These are phyloP conservation scores for Piromyces finnis DNA, from an alignment of 192 early-diverging fungal species.

Conservation along the genomic window DNA sequence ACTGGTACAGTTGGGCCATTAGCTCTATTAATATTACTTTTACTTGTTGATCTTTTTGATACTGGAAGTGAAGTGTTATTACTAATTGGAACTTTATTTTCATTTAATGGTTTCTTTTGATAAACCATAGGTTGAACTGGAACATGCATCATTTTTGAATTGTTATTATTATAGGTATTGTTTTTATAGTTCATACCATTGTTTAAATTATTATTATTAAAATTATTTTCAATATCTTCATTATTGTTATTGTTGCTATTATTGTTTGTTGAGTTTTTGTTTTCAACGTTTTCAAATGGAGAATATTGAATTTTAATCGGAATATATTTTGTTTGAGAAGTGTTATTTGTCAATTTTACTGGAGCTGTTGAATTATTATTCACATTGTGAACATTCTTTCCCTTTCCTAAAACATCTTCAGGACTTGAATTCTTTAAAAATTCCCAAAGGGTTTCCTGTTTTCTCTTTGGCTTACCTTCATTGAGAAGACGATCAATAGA, in stretches of 20 bases:
- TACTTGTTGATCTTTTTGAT: neutral
- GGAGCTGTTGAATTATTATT: neutral
- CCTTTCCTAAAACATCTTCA: neutral
- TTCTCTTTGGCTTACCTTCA: neutral
- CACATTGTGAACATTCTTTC: neutral
- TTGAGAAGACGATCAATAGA: neutral
- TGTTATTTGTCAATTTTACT: neutral
- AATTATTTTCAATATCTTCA: too few relatives aligned
- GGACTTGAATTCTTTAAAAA: neutral
- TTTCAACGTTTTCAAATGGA: neutral
- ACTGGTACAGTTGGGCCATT: neutral
- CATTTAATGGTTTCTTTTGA: too few relatives aligned
- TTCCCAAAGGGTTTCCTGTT: neutral
- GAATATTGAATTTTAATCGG: neutral
- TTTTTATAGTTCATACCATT: too few relatives aligned
- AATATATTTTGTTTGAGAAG: neutral
- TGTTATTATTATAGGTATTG: too few relatives aligned
- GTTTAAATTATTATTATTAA: neutral
- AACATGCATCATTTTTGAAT: too few relatives aligned
- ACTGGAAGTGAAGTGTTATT: neutral
- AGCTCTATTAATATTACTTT: neutral
- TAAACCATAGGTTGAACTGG: too few relatives aligned
- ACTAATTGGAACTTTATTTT: neutral
- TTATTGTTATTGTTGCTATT: neutral
- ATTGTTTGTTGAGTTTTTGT: neutral